phyloP scores from a whole-genome alignment of 2,329 filamentous ascomycete species.

The Coniochaeta sp. region DNA sequence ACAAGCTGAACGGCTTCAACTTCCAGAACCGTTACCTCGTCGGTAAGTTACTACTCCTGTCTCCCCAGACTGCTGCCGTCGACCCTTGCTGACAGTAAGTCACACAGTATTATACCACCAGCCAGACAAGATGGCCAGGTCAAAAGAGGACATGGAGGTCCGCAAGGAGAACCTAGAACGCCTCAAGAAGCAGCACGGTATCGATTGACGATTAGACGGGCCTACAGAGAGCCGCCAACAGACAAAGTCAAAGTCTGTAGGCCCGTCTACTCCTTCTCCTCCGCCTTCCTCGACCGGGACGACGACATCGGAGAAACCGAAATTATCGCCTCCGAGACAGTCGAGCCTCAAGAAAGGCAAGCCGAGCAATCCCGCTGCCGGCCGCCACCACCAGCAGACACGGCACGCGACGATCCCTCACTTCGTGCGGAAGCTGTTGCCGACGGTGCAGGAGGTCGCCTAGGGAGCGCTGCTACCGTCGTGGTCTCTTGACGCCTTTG shows the following conservation, averaged over 20 bases:
- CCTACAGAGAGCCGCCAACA: constrained; percentile 46
- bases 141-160: constrained; percentile 88
- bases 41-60: constrained; percentile 57
- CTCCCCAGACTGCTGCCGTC: background rate
- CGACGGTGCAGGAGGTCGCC: constrained; percentile 26
- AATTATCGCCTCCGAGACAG: no score
- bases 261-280: constrained; percentile 50
- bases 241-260: constrained; percentile 44
- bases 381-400: constrained; percentile 18
- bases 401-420: constrained; percentile 23
- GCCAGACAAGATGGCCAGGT: constrained; percentile 64
- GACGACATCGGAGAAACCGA: constrained; percentile 25
- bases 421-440: constrained; percentile 28
- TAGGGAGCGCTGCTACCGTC: constrained; percentile 7
- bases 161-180: constrained; percentile 96
- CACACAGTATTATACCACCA: constrained; percentile 53
- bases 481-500: background rate
- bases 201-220: constrained; percentile 88
- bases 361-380: constrained; percentile 28
- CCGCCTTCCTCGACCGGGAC: constrained; percentile 29
- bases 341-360: constrained; percentile 37
- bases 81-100: constrained; percentile 5
- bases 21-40: constrained; percentile 99
- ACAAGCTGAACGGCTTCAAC: constrained; percentile 99
- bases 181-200: constrained; percentile 95